Evolutionary conservation across 345 rosid genomes (phyloP), one percentile per base, ranked within the genome.

Genomic region (Litchi chinensis): DNA sequence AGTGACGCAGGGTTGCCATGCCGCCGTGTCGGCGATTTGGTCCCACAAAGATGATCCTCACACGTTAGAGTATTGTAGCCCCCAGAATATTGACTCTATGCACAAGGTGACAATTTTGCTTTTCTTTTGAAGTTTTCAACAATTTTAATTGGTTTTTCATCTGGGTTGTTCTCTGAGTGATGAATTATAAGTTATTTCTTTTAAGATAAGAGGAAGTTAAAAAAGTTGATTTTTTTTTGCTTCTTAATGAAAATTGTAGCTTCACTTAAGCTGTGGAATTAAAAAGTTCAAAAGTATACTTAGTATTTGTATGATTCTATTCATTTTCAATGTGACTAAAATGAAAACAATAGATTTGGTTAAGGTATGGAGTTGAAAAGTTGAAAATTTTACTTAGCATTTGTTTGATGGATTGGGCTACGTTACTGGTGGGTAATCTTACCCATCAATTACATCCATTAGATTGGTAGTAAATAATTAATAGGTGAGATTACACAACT

Each of bases 1-100:
- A 66, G 92, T 96, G 5, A 91, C 99, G 0, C 99, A 96, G 81
- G 99, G 98, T 8, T 96, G 98, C 76, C 99, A 96, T 79, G 97
- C 99, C 73, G 88, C 99, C 11, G 94, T 94, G 15, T 77, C 89
- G 8, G 98, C 97, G 70, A 87, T 94, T 64, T 92, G 99, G 97
- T 80, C 79, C 40, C 81, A 89, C 80, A 90, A 83, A 77, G 94
- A 89, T 80, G 95, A 96, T 83, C 89, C 89, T 16, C 72, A 81
- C 65, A 91, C 94, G 50, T 71, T 83, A 57, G 83, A 78, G 75
- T 96, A 96, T 72, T 94, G 99, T 71, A 85, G 91, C 80, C 91
- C 97, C 24, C 78, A 83, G 11, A 87, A 85, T 54, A 90, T 94
- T 12, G 92, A 91, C 71, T 87, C 86, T 21, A 96, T 96, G 99